Percentiles rank a stretch among this genome's conserved stretches.
Conservation (phyloP, 1,284 basidiomycete genomes). For the Abortiporus biennis region DNA sequence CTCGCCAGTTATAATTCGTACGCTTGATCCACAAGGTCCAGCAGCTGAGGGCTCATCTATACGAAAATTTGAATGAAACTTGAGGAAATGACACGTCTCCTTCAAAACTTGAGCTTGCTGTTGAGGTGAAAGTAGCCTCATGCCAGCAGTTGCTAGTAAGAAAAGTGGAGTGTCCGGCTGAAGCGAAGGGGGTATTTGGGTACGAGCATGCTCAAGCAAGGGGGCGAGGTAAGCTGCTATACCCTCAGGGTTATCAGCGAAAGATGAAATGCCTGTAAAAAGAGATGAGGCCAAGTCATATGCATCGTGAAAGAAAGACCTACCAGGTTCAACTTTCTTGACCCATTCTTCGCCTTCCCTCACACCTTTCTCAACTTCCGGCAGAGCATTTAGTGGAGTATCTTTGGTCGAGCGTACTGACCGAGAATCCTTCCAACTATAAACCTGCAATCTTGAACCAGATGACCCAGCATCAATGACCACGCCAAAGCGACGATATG, state of each 20-base stretch:
- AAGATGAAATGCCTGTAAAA: conserved; percentile 79
- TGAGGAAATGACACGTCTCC: conserved; percentile 76
- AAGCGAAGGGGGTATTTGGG: conserved; percentile 81
- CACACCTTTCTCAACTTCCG: conserved; percentile 90
- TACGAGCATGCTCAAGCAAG: conserved; percentile 77
- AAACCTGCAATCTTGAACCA: conserved; percentile 93
- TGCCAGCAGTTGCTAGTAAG: conserved; percentile 94
- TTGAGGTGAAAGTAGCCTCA: conserved; percentile 77
- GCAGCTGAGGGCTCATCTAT: conserved; percentile 55
- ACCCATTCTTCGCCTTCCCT: conserved; percentile 81
- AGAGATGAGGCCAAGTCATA: neutral
- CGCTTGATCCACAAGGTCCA: conserved; percentile 83
- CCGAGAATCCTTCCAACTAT: conserved; percentile 90
- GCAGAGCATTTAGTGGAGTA: conserved; percentile 48
- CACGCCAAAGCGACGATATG: conserved; percentile 84
- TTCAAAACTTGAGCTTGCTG: conserved; percentile 72
- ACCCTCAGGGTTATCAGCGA: conserved; percentile 62
- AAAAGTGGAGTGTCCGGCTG: conserved; percentile 86
- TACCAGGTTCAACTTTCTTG: conserved; percentile 90
- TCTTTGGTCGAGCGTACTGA: conserved; percentile 40
- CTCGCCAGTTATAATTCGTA: conserved; percentile 95
- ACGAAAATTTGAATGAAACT: conserved; percentile 67
- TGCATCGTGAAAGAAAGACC: conserved; percentile 23
- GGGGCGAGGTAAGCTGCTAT: conserved; percentile 78
- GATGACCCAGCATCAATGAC: conserved; percentile 98